Evolutionary conservation across 768 basidiomycete genomes (phyloP).

Genomic region (Floccularia luteovirens): DNA sequence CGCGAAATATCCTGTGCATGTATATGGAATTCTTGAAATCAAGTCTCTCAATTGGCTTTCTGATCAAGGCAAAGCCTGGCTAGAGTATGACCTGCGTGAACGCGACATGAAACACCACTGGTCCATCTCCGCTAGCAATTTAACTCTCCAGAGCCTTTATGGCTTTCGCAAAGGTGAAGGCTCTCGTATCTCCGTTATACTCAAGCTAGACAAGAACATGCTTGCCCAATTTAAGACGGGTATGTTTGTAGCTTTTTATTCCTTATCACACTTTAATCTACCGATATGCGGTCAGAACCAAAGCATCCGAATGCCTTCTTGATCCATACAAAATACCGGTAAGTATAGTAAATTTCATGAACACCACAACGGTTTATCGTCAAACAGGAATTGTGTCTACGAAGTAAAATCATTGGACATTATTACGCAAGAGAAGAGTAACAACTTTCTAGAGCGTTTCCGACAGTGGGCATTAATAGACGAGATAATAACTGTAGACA

Average conservation of each 20-base stretch:
- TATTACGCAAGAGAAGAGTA: conserved; percentile 29
- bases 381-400: conserved; percentile 31
- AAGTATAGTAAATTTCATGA: not conserved
- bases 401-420: conserved; percentile 38
- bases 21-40: conserved; percentile 26
- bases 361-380: not conserved
- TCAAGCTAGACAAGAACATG: conserved; percentile 32
- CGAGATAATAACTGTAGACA: conserved; percentile 29
- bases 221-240: conserved; percentile 32
- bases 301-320: conserved; percentile 5
- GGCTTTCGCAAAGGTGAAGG: conserved; percentile 11
- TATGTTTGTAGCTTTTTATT: conserved; percentile 11
- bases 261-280: not conserved
- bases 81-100: conserved; percentile 37
- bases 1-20: not conserved
- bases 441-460: conserved; percentile 45
- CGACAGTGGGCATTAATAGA: conserved; percentile 39
- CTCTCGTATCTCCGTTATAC: conserved; percentile 27
- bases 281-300: not conserved
- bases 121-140: conserved; percentile 8
- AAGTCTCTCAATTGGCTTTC: conserved; percentile 41
- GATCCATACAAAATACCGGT: conserved; percentile 14
- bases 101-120: conserved; percentile 23
- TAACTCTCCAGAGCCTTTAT: conserved; percentile 30
- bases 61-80: conserved; percentile 25